phyloP scores from a whole-genome alignment of 768 basidiomycete species.

The Termitomyces sp. region DNA sequence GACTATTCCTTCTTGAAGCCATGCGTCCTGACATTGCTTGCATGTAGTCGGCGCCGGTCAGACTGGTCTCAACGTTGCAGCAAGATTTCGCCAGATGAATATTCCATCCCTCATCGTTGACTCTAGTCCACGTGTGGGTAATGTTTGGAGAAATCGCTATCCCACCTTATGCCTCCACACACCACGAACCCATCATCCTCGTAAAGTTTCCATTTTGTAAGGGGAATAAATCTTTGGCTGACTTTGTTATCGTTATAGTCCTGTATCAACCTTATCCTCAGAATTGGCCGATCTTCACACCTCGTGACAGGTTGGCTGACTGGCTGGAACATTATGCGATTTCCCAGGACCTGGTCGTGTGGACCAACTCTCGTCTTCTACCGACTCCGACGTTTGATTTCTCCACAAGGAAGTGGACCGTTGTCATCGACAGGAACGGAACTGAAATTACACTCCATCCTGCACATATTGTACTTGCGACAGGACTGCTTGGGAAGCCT shows the following conservation, averaged over 20 bases:
- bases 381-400: slow-evolving; percentile 29
- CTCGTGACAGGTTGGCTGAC: slow-evolving; percentile 36
- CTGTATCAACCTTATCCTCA: slow-evolving; percentile 32
- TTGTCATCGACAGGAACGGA: slow-evolving; percentile 26
- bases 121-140: slow-evolving; percentile 46
- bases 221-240: no score
- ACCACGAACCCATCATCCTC: slow-evolving; percentile 12
- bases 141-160: slow-evolving; percentile 57
- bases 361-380: slow-evolving; percentile 29
- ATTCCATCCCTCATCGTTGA: slow-evolving; percentile 54
- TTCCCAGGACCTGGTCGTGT: slow-evolving; percentile 36
- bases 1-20: not conserved
- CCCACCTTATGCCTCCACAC: slow-evolving; percentile 36
- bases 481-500: slow-evolving; percentile 29
- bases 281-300: slow-evolving; percentile 36
- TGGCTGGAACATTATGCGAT: slow-evolving; percentile 38
- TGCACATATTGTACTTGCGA: slow-evolving; percentile 33
- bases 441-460: slow-evolving; percentile 25
- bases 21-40: slow-evolving; percentile 19
- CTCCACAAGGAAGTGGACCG: slow-evolving; percentile 25
- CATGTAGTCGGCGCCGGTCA: slow-evolving; percentile 58
- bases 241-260: slow-evolving; percentile 18
- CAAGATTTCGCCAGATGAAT: slow-evolving; percentile 51
- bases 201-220: slow-evolving; percentile 6
- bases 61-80: slow-evolving; percentile 54